A percentile compares a stretch with the other conserved stretches of the same genome.
phyloP scores from a whole-genome alignment of 2,329 filamentous ascomycete genomes.

The Alternaria sp. region DNA sequence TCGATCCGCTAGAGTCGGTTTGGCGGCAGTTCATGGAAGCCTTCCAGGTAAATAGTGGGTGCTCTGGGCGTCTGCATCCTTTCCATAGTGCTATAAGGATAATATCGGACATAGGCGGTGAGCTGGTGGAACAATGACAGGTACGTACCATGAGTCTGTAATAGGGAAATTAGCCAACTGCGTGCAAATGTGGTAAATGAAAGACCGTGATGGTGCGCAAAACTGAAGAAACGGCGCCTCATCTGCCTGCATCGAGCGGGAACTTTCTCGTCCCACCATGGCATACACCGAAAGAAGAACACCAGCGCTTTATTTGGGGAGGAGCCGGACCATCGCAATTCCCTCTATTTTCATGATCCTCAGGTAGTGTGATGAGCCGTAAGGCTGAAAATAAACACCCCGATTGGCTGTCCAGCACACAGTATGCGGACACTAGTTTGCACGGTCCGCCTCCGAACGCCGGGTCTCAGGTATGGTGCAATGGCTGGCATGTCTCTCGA shows the following conservation, averaged over 20 bases:
- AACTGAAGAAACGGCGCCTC: constrained; percentile 15
- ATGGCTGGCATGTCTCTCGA: constrained; percentile 17
- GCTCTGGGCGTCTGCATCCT: constrained; percentile 1
- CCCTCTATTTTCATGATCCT: constrained; percentile 6
- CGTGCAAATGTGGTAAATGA: constrained; percentile 7
- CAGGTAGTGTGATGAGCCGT: constrained; percentile 18
- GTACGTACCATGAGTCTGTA: constrained; percentile 25
- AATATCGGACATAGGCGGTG: constrained; percentile 29
- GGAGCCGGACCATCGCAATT: constrained; percentile 5
- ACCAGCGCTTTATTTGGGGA: constrained; percentile 16
- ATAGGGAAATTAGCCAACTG: constrained; percentile 6
- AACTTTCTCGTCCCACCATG: constrained; percentile 30
- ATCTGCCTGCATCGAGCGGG: constrained; percentile 23
- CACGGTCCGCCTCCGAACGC: constrained; percentile 23
- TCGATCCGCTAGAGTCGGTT: not conserved
- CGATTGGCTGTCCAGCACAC: constrained; percentile 26
- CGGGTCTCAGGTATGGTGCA: constrained; percentile 21
- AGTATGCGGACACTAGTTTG: constrained; percentile 25
- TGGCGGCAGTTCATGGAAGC: constrained; percentile 16
- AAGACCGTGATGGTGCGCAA: constrained; percentile 26
- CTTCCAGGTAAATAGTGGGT: constrained; percentile 1
- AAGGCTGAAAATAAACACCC: constrained; percentile 34
- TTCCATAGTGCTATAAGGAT: constrained; percentile 11
- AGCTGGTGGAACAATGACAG: constrained; percentile 26
- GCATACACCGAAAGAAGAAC: constrained; percentile 21